Evolutionary conservation across 306 rosid species (phyloP).

Genomic region (Vigna mungo): DNA sequence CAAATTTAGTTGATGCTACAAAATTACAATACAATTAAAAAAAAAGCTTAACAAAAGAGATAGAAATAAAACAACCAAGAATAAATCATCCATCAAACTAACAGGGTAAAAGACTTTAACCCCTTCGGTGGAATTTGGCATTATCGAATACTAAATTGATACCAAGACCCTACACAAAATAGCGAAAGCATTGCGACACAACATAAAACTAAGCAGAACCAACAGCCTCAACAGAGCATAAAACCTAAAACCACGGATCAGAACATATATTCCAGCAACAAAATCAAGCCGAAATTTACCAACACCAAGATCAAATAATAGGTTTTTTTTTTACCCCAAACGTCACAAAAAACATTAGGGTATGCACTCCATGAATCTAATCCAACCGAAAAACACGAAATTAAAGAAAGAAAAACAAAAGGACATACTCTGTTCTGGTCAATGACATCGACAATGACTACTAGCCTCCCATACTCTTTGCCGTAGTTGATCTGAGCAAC

Average conservation of each 20-base stretch:
- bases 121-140: not conserved
- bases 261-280: not conserved
- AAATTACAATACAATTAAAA: not conserved
- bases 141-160: not conserved
- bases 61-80: not conserved
- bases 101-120: not conserved
- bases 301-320: not conserved
- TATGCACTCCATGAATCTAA: not conserved
- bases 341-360: not conserved
- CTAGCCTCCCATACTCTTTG: constrained; percentile 76
- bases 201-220: not conserved
- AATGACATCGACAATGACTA: constrained; percentile 73
- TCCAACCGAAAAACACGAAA: not conserved
- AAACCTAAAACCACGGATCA: not conserved
- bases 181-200: not conserved
- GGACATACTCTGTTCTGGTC: constrained; percentile 74
- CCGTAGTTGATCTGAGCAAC: constrained; percentile 85
- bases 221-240: not conserved
- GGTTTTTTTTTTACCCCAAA: not conserved
- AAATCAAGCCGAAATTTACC: not conserved
- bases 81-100: not conserved
- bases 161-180: not conserved
- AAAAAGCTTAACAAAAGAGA: not conserved
- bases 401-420: not conserved
- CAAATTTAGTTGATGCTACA: not conserved